A percentile compares a stretch with the other conserved stretches of the same genome.
Conservation (phyloP, 805 yeast genomes). For the Cyberlindnera maritima region DNA sequence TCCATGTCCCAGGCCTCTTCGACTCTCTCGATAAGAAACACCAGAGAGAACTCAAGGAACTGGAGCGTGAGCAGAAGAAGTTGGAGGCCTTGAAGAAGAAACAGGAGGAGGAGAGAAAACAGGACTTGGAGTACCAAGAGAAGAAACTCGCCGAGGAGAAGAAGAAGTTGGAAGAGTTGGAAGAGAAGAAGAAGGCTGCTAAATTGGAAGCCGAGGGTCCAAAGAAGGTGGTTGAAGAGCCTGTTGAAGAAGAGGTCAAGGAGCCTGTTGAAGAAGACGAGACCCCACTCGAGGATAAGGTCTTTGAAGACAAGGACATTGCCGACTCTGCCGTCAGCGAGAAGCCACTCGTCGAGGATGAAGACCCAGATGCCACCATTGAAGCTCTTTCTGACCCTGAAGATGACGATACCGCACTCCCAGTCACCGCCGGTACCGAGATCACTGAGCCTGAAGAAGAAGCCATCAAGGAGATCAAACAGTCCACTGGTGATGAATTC, state of each 20-base stretch:
- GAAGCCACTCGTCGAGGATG: constrained; percentile 5
- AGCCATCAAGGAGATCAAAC: constrained; percentile 2
- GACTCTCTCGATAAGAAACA: constrained; percentile 18
- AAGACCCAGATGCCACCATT: constrained; percentile 12
- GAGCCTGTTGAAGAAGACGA: not conserved
- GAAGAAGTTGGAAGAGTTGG: constrained; percentile 15
- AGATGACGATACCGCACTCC: constrained; percentile 5
- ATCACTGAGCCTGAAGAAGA: constrained; percentile 6
- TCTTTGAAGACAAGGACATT: not conserved
- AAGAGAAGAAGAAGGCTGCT: constrained; percentile 15
- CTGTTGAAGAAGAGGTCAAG: constrained; percentile 2
- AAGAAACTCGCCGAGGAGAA: constrained; percentile 11
- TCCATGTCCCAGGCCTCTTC: constrained; percentile 15
- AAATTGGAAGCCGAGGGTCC: constrained; percentile 16
- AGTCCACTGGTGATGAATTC: constrained; percentile 1
- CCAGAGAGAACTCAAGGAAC: constrained; percentile 15
- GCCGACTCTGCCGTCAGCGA: not conserved
- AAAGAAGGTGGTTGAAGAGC: constrained; percentile 7
- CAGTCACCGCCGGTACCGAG: constrained; percentile 4
- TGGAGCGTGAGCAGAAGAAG: constrained; percentile 16
- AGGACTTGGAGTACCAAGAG: constrained; percentile 7
- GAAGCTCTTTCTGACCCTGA: constrained; percentile 13
- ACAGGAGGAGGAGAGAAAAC: constrained; percentile 11
- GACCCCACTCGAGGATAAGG: not conserved
- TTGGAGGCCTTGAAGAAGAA: constrained; percentile 13